Conservation (phyloP, 495 filamentous ascomycete species). For the Aspergillus coremiiformis region DNA sequence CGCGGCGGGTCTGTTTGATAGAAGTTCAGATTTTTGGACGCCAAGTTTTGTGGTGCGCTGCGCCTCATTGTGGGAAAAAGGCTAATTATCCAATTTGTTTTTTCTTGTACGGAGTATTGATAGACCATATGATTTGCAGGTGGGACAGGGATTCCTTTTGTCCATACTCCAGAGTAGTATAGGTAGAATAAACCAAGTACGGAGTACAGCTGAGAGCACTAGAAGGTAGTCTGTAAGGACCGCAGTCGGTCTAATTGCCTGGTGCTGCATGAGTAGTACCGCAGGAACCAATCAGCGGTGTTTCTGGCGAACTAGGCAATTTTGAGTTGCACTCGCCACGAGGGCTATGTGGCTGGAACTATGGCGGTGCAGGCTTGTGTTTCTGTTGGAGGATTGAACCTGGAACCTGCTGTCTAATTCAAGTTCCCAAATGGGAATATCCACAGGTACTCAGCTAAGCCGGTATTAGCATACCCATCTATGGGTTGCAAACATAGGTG, state of each 20-base stretch:
- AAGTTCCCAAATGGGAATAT: too few species aligned
- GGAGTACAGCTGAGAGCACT: too few species aligned
- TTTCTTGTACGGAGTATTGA: not conserved
- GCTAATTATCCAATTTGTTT: slow-evolving; percentile 2
- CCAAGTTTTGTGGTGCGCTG: not conserved
- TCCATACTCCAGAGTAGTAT: not conserved
- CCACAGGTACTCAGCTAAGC: too few species aligned
- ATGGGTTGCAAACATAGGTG: too few species aligned
- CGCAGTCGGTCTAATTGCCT: too few species aligned
- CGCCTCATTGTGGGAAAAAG: not conserved
- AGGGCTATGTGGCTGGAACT: not conserved
- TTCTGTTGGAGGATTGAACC: too few species aligned
- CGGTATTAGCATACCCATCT: too few species aligned
- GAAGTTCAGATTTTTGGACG: not conserved
- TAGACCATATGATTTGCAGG: not conserved
- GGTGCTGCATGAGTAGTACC: not conserved
- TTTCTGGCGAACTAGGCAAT: too few species aligned
- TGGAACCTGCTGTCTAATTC: too few species aligned
- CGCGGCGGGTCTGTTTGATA: not conserved
- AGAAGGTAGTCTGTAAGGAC: too few species aligned
- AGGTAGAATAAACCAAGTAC: not conserved
- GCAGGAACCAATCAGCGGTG: too few species aligned
- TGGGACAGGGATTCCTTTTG: not conserved
- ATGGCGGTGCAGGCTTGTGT: not conserved
- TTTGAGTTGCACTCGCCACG: too few species aligned